Evolutionary conservation across 768 basidiomycete species (phyloP), one percentile per base, ranked within the genome.

Genomic region (Boletus rufocinnamomeus): DNA sequence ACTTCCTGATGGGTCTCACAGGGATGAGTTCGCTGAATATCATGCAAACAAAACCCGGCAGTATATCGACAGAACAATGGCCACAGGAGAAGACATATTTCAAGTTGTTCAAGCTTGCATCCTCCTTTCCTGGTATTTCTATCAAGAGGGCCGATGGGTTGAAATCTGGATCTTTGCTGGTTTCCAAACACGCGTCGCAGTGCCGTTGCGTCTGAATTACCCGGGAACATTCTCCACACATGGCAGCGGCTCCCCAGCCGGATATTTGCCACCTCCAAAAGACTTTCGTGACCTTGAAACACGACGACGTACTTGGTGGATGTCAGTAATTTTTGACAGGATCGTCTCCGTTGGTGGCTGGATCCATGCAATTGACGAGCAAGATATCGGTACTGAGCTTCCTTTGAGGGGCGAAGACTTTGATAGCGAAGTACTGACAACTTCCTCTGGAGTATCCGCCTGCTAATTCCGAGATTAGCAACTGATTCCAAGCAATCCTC

Each of bases 81-180:
- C 87, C n/a, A 91, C 85, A 41, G 91, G 91, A 40, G 85, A 89
- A 71, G 88, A 93, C 63, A 93, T 93, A 56, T 92, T 94, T 71
- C 82, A 83, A 6, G 91, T 93, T 10, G 83, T 93, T 82, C 91
- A 93, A 69, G 92, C 92, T 7, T 92, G 91, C 66, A 87, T 88
- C 60, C 76, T 94, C 25, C 82, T 94, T 19, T 90, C 89, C 2
- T 94, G 92, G 92, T 93, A 91, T 73, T 93, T 93, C 63, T 94
- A 93, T 68, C 88, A 91, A 56, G 92, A 93, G 73, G 91, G 92
- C 3, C 81, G 91, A 54, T 84, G 92, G 92, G 91, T 93, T 10
- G 92, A 94, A 73, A 88, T 93, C 4, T 93, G 92, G 92, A 89
- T 93, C 41, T 92, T 92, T 73, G 90, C 92, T 21, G 89, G 84